Evolutionary conservation across 2,329 filamentous ascomycete species (phyloP), one percentile per base, ranked within the genome.

Genomic region (Diaporthe amygdali): DNA sequence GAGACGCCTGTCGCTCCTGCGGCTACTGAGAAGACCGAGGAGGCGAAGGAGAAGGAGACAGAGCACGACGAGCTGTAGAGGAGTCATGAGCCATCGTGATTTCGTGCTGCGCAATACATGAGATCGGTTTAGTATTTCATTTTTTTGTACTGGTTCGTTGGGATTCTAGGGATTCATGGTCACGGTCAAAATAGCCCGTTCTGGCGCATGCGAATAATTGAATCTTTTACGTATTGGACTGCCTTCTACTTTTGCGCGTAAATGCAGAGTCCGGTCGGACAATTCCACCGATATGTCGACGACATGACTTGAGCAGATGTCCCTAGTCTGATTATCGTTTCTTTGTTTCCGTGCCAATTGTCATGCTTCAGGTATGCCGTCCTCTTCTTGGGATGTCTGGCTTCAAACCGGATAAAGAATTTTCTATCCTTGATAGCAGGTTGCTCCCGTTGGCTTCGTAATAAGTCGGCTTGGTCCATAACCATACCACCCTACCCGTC

Each of bases 21-120:
- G 76, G 82, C 88, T 77, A 84, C 85, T 32, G 87, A 89, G 79
- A 80, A 81, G 75, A 79, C 78, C 69, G 82, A 87, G 80, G 84
- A 82, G 73, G 80, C 83, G 72, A 81, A 86, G 80, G 82, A 87
- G 78, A 84, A 81, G 75, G 83, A 87, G 80, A 80, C 82, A 55
- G 84, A 84, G 44, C 92, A 94, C 79, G 93, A 96, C 79, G 94
- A 96, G 87, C 87, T 96, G 87, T 96, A 94, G 86, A 87, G 74
- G 75, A 70, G 47, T 70, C 69, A 61, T 59, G 30, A 46, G 30
- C 54, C 67, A 30, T 37, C 10, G 37, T 61, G 44, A 32, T n/a
- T 68, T 68, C 17, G 34, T 27, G 47, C 61, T 39, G 66, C 49
- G 61, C 44, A 49, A 44, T n/a, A 59, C 51, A 67, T 44, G 55